phyloP scores from a whole-genome alignment of 2,329 filamentous ascomycete species.

The Dactylellina cionopaga region DNA sequence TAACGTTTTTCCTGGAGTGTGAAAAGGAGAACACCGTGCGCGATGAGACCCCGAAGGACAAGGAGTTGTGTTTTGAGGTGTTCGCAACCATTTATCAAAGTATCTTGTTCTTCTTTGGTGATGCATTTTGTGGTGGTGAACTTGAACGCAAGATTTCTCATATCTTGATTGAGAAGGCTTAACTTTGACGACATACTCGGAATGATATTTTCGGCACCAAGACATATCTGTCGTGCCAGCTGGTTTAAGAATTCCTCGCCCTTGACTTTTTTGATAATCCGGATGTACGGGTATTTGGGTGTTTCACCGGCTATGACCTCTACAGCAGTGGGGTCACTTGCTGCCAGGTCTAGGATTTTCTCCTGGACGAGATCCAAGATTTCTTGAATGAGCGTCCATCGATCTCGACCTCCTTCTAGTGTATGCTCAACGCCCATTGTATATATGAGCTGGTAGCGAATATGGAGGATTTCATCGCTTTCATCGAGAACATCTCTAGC shows the following conservation, averaged over 20 bases:
- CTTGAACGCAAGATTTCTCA: neutral
- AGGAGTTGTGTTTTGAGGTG: conserved; percentile 60
- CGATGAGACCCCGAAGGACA: conserved; percentile 68
- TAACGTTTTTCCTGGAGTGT: conserved; percentile 69
- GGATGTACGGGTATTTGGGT: neutral
- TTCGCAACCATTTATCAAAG: neutral
- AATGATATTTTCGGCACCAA: neutral
- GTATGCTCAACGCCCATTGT: conserved; percentile 68
- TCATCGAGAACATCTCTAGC: conserved; percentile 72
- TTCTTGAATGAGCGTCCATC: conserved; percentile 69
- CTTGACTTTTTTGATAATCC: conserved; percentile 58
- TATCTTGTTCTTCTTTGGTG: neutral
- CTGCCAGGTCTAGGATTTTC: neutral
- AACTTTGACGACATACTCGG: conserved; percentile 31
- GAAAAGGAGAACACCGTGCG: conserved; percentile 67
- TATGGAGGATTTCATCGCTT: conserved; percentile 72
- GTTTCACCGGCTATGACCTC: conserved; percentile 15
- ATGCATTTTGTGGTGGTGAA: conserved; percentile 12
- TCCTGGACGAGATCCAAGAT: conserved; percentile 64
- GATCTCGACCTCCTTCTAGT: conserved; percentile 66
- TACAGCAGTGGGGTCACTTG: conserved; percentile 5
- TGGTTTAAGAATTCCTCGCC: conserved; percentile 59
- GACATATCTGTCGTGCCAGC: conserved; percentile 62
- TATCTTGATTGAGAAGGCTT: neutral
- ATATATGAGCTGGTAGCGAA: conserved; percentile 72